Conservation (phyloP, 2,329 filamentous ascomycete genomes). For the Pseudocercospora musae region DNA sequence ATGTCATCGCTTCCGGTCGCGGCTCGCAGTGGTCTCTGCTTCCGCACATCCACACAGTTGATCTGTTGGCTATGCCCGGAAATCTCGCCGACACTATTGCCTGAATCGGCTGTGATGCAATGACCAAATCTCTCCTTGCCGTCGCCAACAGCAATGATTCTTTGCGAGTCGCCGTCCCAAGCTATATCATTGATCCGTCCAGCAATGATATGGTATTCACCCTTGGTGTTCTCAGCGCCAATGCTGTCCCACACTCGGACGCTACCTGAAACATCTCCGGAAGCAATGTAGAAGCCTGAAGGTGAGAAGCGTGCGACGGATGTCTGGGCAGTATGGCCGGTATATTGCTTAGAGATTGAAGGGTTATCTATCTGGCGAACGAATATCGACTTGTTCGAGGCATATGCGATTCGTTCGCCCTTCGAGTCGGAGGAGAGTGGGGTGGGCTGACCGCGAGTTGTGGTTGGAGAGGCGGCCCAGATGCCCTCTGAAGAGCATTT, state of each 20-base stretch:
- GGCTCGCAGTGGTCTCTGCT: slow-evolving; percentile 85
- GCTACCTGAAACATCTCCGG: slow-evolving; percentile 78
- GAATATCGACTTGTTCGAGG: slow-evolving; percentile 94
- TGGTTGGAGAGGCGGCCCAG: slow-evolving; percentile 80
- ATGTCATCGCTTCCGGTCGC: slow-evolving; percentile 89
- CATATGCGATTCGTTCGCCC: slow-evolving; percentile 88
- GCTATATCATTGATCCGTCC: slow-evolving; percentile 94
- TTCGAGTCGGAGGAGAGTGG: slow-evolving; percentile 84
- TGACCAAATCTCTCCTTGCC: slow-evolving; percentile 91
- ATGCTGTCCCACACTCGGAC: slow-evolving; percentile 90
- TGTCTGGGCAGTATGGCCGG: slow-evolving; percentile 80
- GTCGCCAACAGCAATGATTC: slow-evolving; percentile 92
- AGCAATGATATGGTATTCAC: slow-evolving; percentile 91
- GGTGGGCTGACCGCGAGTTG: slow-evolving; percentile 80
- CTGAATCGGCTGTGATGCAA: slow-evolving; percentile 91
- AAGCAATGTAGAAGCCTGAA: slow-evolving; percentile 91
- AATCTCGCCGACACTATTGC: slow-evolving; percentile 93
- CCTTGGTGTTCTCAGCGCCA: slow-evolving; percentile 83
- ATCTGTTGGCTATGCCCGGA: slow-evolving; percentile 85
- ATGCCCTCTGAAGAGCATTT: slow-evolving; percentile 56
- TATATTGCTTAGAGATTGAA: slow-evolving; percentile 81
- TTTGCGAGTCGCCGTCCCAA: slow-evolving; percentile 95
- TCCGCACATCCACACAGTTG: slow-evolving; percentile 85
- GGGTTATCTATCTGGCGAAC: slow-evolving; percentile 91
- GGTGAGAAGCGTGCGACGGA: slow-evolving; percentile 93